Evolutionary conservation across 2,329 filamentous ascomycete genomes (phyloP), one percentile per base, ranked within the genome.

Genomic region (Talaromyces sp.): DNA sequence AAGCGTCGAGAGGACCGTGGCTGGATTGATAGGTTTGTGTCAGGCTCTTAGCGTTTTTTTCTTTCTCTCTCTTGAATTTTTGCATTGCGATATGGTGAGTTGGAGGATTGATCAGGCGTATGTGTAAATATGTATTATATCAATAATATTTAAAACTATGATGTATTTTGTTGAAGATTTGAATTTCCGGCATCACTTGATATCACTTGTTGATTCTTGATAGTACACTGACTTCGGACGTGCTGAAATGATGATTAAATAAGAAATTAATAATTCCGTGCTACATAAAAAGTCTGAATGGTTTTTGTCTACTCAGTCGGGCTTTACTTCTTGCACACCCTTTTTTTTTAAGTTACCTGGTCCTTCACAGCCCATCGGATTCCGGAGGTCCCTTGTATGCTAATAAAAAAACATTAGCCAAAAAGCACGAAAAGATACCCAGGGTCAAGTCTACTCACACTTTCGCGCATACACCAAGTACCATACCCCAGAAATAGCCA

Each of bases 391-490:
- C 73, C 58, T 72, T 73, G 60, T 74, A 75, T 27, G 67, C 73
- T 72, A 11, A 21, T 35, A 54, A 53, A 46, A 53, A 46, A 53
- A 52, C 60, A 58, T 56, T 38, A 61, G 43, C 26, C 35, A 27
- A 19, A 29, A 26, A 32, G n/a, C 10, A 13, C 55, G n/a, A 24
- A 43, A 2, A 26, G 14, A 19, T 26, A n/a, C 3, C 51, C 21
- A 26, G 31, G 27, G 31, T 10, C 13, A 43, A 2, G 19, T 21
- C 11, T 58, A 73, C 75, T 69, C 68, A 82, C 82, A 77, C 71
- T 80, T 83, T 55, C 78, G 74, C 53, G 81, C 82, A 71, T 82
- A 78, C 7, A 81, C 65, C 0, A 71, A 65, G 68, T 84, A 85
- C 81, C 81, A 85, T 7, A 76, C 64, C 0, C 74, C 79, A 19